phyloP scores from a whole-genome alignment of 371 early-diverging fungal genomes.

The Dipsacomyces acuminosporus region DNA sequence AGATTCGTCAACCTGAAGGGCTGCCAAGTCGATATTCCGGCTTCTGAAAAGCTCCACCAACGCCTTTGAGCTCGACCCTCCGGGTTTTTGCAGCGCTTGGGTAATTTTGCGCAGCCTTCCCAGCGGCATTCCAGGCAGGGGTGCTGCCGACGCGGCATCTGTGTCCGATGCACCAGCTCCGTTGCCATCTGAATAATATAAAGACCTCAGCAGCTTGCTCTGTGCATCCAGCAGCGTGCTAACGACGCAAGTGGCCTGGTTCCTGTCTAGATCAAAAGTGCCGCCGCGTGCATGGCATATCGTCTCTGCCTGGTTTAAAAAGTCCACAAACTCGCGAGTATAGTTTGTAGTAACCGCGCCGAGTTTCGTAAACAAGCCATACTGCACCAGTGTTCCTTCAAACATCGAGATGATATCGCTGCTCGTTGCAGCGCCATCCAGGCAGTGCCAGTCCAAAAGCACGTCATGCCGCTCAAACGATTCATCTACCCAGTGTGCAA shows the following conservation, averaged over 20 bases:
- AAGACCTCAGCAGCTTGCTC: slow-evolving; percentile 19
- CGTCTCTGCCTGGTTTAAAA: slow-evolving; percentile 41
- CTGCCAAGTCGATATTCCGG: slow-evolving; percentile 8
- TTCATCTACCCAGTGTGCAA: slow-evolving; percentile 38
- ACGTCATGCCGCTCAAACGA: slow-evolving; percentile 23
- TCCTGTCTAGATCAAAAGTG: slow-evolving; percentile 37
- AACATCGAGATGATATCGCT: slow-evolving; percentile 35
- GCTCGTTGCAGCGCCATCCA: slow-evolving; percentile 35
- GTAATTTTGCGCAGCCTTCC: slow-evolving; percentile 15
- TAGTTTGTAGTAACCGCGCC: slow-evolving; percentile 36
- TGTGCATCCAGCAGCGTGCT: slow-evolving; percentile 31
- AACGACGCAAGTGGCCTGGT: slow-evolving; percentile 37
- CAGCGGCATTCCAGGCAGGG: slow-evolving; percentile 19
- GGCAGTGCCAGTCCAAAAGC: slow-evolving; percentile 36
- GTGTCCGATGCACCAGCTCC: not conserved
- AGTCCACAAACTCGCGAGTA: slow-evolving; percentile 44
- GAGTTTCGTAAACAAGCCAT: slow-evolving; percentile 22
- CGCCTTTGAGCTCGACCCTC: slow-evolving; percentile 13
- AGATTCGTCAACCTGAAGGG: slow-evolving; percentile 17
- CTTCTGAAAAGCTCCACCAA: slow-evolving; percentile 31
- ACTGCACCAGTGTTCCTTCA: slow-evolving; percentile 34
- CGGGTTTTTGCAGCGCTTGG: slow-evolving; percentile 7
- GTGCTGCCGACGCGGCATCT: not conserved
- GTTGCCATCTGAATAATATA: not conserved
- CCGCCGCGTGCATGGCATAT: slow-evolving; percentile 43